A percentile compares a stretch with the other conserved stretches of the same genome.
phyloP scores from a whole-genome alignment of 2,329 filamentous ascomycete species.

The Alternaria longipes region DNA sequence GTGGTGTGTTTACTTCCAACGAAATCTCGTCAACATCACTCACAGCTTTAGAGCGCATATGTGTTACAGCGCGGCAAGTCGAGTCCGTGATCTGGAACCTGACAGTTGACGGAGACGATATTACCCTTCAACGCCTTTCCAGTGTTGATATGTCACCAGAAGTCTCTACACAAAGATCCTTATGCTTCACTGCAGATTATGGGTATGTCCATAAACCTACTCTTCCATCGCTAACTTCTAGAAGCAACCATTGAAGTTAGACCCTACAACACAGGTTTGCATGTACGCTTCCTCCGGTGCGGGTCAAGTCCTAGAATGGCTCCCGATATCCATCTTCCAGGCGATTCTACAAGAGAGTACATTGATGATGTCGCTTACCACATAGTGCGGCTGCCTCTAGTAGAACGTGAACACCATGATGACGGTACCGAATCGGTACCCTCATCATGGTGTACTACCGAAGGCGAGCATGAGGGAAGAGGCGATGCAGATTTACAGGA shows the following conservation, averaged over 20 bases:
- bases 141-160: accelerated
- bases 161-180: accelerated
- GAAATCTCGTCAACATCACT: accelerated
- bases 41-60: accelerated
- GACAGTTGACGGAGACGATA: not conserved
- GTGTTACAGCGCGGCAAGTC: not conserved
- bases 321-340: not conserved
- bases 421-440: not conserved
- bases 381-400: not conserved
- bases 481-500: accelerated
- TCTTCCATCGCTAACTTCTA: no score
- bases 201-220: accelerated
- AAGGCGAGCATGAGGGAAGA: accelerated
- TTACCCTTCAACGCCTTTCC: not conserved
- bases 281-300: no score
- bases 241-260: not conserved
- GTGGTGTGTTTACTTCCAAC: not conserved
- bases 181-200: not conserved
- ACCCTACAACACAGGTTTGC: not conserved
- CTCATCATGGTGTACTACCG: no score
- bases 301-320: not conserved
- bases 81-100: accelerated
- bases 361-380: not conserved
- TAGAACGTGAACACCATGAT: not conserved
- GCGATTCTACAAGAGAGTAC: not conserved